A percentile compares a stretch with the other conserved stretches of the same genome.
Conservation (phyloP, 2,329 filamentous ascomycete species). For the Pezicula carpinea region DNA sequence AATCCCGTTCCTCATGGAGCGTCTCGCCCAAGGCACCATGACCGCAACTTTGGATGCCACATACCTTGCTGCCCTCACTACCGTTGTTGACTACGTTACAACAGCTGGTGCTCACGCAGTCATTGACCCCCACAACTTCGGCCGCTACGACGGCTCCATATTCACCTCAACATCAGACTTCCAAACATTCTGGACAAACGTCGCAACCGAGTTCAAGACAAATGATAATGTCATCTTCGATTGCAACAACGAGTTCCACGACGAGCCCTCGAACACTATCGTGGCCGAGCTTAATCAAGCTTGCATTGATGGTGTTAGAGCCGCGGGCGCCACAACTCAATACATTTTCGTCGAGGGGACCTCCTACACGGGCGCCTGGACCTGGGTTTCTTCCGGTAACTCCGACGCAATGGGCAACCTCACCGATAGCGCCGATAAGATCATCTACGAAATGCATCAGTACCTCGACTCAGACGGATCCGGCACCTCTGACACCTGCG, state of each 20-base stretch:
- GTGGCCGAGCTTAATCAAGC: constrained; percentile 39
- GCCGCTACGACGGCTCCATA: constrained; percentile 38
- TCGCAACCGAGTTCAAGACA: constrained; percentile 32
- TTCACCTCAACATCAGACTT: constrained; percentile 33
- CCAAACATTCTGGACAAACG: constrained; percentile 36
- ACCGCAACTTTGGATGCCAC: constrained; percentile 37
- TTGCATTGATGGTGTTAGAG: constrained; percentile 38
- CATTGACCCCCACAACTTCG: constrained; percentile 46
- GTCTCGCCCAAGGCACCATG: constrained; percentile 44
- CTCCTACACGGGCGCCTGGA: constrained; percentile 40
- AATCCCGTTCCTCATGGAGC: constrained; percentile 49
- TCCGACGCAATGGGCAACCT: constrained; percentile 39
- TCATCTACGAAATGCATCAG: constrained; percentile 59
- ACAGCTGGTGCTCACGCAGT: constrained; percentile 39
- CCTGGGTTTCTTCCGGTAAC: constrained; percentile 43
- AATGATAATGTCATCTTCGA: constrained; percentile 36
- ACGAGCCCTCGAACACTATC: constrained; percentile 33
- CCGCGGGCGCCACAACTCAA: constrained; percentile 40
- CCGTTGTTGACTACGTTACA: constrained; percentile 42
- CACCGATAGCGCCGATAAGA: constrained; percentile 46
- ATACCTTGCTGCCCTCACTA: constrained; percentile 39
- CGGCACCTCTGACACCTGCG: constrained; percentile 45
- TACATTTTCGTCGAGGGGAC: constrained; percentile 59
- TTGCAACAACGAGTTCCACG: constrained; percentile 42
- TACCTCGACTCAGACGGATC: constrained; percentile 54